Evolutionary conservation across 192 early-diverging fungal species (phyloP), one percentile per base, ranked within the genome.

Genomic region (Obelidium mucronatum): DNA sequence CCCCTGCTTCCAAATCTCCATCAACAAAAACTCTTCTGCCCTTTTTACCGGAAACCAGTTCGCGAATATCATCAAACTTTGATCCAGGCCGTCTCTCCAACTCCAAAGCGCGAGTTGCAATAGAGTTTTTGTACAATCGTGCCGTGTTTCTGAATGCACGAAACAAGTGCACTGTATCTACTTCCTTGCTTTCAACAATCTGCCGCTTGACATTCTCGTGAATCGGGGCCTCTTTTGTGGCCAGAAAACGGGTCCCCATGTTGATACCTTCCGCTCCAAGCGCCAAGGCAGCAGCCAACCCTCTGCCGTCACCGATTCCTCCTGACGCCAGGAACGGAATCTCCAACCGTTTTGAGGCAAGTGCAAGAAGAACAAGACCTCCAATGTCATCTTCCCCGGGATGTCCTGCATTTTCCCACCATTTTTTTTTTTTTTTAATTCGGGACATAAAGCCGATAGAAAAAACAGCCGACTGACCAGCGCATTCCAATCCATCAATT

Each of bases 181-280:
- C 80, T 63, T 92, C 91, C 31, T 81, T 66, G 17, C 85, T 87
- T 30, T 82, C 60, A 42, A 91, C 91, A 61, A 92, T 91, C 35
- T 67, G 81, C 8, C 26, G 22, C 30, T 58, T 92, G 80, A 92
- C 86, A 74, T 89, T 90, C 61, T 86, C 75, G 76, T 91, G 91
- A 40, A 90, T 90, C 34, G 88, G 88, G 4, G 87, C 56, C 67
- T 92, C 91, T 37, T 85, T 81, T 0, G 90, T 91, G 79, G 87
- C 88, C 84, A 92, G 83, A 79, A 92, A 92, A 26, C 91, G 89
- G 11, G 91, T 92, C 40, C 91, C 91, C 91, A 92, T 92, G 78
- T 91, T 91, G 64, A 92, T 74, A 52, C 90, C 90, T 69, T 83
- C 67, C 36, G 56, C 67, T 24, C 81, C 81, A 17, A 82, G 58